phyloP scores from a whole-genome alignment of 2,329 filamentous ascomycete genomes.

The Huntiella moniliformis region DNA sequence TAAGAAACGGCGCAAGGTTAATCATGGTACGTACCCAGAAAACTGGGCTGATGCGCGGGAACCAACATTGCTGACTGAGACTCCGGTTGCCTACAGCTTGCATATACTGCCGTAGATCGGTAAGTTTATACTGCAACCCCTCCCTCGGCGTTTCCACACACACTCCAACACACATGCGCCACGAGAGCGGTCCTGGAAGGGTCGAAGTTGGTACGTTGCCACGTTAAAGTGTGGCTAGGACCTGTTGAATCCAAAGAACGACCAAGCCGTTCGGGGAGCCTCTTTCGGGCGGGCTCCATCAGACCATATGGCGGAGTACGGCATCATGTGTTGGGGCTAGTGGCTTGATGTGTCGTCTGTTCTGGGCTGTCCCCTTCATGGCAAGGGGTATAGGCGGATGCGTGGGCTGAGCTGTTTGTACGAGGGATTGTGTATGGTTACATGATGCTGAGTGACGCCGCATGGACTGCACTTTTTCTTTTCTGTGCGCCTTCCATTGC shows the following conservation, averaged over 20 bases:
- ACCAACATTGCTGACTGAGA: constrained; percentile 13
- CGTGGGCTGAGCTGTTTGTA: no score
- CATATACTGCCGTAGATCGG: constrained; percentile 78
- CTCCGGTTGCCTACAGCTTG: constrained; percentile 42
- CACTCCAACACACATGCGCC: no score
- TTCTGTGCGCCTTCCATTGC: background rate
- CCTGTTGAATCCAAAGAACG: no score
- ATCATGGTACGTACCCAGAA: constrained; percentile 48
- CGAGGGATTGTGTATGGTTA: background rate
- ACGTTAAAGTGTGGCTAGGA: no score
- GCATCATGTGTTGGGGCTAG: no score
- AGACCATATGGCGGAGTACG: no score
- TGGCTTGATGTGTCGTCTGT: no score
- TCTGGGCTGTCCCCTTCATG: no score
- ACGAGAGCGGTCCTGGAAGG: no score
- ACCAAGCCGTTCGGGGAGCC: background rate
- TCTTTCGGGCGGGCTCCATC: background rate
- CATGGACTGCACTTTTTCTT: constrained; percentile 6
- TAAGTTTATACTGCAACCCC: constrained; percentile 32
- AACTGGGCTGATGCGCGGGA: constrained; percentile 9
- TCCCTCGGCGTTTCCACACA: no score
- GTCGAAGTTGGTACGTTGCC: no score
- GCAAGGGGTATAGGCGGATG: background rate
- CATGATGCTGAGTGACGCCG: constrained; percentile 2
- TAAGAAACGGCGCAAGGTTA: constrained; percentile 77